Conservation (phyloP, 208 protist genomes). For the Crithidia thermophila region DNA sequence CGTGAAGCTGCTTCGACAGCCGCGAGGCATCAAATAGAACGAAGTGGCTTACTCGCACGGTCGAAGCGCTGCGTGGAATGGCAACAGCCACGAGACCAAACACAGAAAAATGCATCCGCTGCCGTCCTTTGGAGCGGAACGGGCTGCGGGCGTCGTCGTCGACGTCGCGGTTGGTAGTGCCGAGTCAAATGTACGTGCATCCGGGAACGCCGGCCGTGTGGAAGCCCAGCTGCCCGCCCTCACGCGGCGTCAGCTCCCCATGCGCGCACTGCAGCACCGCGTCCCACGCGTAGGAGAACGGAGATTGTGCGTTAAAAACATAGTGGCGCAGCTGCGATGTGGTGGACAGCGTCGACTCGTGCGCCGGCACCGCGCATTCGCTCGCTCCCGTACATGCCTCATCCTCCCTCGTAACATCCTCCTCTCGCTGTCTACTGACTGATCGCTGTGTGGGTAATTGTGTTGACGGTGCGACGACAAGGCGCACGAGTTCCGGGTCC, state of each 20-base stretch:
- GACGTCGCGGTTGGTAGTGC: constrained; percentile 1
- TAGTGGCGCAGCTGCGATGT: constrained; percentile 29
- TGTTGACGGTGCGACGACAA: not conserved
- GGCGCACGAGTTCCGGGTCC: constrained; percentile 25
- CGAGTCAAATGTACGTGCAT: constrained; percentile 33
- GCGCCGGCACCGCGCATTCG: no score
- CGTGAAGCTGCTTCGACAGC: not conserved
- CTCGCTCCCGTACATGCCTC: not conserved
- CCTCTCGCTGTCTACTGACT: not conserved
- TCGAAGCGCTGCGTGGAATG: constrained; percentile 27
- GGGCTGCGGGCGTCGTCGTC: not conserved
- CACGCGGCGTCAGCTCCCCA: not conserved
- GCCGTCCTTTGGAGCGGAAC: constrained; percentile 20
- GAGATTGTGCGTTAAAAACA: constrained; percentile 12
- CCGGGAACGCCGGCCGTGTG: constrained; percentile 35
- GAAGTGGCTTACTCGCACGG: constrained; percentile 35
- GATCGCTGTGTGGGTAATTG: not conserved
- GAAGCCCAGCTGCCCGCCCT: constrained; percentile 36
- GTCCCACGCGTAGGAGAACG: constrained; percentile 20
- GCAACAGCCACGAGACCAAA: constrained; percentile 43
- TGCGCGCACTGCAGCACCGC: constrained; percentile 22
- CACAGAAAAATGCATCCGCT: constrained; percentile 12
- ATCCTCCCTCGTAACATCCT: not conserved
- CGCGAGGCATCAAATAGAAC: constrained; percentile 19
- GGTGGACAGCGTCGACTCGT: not conserved